Evolutionary conservation across 345 rosid species (phyloP).

Genomic region (Aegle marmelos): DNA sequence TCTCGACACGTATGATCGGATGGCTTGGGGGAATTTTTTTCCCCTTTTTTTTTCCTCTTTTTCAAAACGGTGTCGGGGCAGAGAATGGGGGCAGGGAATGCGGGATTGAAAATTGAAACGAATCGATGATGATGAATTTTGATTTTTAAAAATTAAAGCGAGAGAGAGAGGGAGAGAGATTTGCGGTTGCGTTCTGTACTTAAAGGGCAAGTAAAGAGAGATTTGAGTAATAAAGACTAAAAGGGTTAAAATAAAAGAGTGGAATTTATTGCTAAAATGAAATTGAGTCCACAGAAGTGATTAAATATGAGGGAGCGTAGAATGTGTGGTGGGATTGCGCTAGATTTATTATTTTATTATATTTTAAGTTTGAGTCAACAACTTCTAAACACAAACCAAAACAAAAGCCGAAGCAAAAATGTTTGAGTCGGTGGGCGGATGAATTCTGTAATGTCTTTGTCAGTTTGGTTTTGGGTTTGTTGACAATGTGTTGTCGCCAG

Average conservation of each 20-base stretch:
- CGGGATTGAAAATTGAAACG: neutral
- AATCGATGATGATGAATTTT: neutral
- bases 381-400: no score
- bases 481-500: no score
- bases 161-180: neutral
- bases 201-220: neutral
- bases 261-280: no score
- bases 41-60: neutral
- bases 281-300: neutral
- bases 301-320: neutral
- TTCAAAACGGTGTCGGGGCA: neutral
- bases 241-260: neutral
- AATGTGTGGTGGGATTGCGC: neutral
- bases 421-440: no score
- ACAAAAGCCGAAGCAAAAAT: no score
- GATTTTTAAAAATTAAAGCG: neutral
- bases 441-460: no score
- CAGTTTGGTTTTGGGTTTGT: neutral
- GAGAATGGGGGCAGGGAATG: neutral
- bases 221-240: neutral
- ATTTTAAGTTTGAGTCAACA: no score
- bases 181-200: neutral
- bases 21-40: neutral
- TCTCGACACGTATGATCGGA: neutral
- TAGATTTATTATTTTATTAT: neutral